Evolutionary conservation across 257 asterid species (phyloP), one percentile per base, ranked within the genome.

Genomic region (Ballota nigra): DNA sequence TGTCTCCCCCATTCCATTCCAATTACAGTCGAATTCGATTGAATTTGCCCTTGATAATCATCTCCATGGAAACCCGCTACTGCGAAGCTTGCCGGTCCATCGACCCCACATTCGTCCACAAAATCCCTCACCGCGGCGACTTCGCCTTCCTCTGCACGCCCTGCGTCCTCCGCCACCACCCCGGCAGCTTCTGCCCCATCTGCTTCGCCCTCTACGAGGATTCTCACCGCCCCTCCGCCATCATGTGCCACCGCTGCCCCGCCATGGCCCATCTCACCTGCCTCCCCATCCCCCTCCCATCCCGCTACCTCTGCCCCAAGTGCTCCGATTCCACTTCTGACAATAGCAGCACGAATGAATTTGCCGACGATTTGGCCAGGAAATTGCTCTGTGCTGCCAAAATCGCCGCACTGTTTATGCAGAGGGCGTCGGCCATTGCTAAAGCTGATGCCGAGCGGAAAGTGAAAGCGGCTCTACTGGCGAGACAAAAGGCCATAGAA

Each of bases 181-280:
- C 71, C 4, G 82, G 58, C 67, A 57, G 15, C 49, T 80, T 76
- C 59, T 80, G 84, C 68, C 84, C 84, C 70, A 36, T 80, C 59
- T 80, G 84, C 72, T 80, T 72, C 60, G 71, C 77, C 40, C 49
- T 58, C 31, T 51, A 72, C 71, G 81, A 68, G 28, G 84, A 76
- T n/a, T n/a, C 61, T 68, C 62, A 2, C 69, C 63, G 41, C 61
- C 51, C 74, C 49, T 15, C 76, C 57, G 56, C 70, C 29, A 47
- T 73, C 52, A 69, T 73, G 74, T 80, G 84, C 82, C 19, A 26
- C 74, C 74, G 77, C 49, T 80, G 84, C 77, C 81, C 84, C 74
- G 79, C 84, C 75, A 28, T 64, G 18, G 79, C 58, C 40, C 84
- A 80, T 74, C 19, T 40, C 82, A 9, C 79, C 18, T 80, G 84